Evolutionary conservation across 2,329 filamentous ascomycete genomes (phyloP).

Genomic region (Ophiostoma perfectum): DNA sequence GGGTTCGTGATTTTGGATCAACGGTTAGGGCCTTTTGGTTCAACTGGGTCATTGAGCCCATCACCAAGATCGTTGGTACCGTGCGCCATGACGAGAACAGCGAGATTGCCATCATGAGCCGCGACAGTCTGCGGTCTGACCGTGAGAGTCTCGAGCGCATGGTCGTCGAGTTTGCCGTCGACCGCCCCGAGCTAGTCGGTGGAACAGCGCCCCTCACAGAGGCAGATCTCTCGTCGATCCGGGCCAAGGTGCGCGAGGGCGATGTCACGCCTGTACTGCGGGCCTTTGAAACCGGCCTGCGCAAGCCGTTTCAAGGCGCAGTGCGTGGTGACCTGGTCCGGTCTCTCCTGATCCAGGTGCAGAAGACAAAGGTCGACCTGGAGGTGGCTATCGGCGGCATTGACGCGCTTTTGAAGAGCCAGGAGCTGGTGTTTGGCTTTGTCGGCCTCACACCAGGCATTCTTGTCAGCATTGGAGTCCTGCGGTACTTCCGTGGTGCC

Average conservation of each 20-base stretch:
- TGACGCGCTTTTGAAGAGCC: constrained; percentile 87
- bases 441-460: constrained; percentile 89
- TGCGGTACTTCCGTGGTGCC: constrained; percentile 64
- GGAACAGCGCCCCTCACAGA: constrained; percentile 54
- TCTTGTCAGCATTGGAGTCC: constrained; percentile 71
- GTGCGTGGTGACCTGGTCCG: constrained; percentile 81
- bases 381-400: constrained; percentile 96
- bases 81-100: constrained; percentile 89
- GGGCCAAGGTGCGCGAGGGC: constrained; percentile 77
- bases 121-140: constrained; percentile 83
- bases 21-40: constrained; percentile 87
- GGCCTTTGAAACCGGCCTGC: constrained; percentile 85
- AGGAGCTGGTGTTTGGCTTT: constrained; percentile 97
- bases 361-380: constrained; percentile 98
- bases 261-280: constrained; percentile 87
- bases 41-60: constrained; percentile 91
- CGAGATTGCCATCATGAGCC: constrained; percentile 95
- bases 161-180: constrained; percentile 91
- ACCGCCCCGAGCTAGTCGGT: constrained; percentile 63
- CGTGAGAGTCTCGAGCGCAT: constrained; percentile 90
- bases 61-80: constrained; percentile 76
- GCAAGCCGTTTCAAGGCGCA: constrained; percentile 74
- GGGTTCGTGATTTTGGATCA: constrained; percentile 71
- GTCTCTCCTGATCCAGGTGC: constrained; percentile 88
- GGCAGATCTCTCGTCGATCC: constrained; percentile 65